Percentiles rank a stretch among this genome's conserved stretches.
phyloP scores from a whole-genome alignment of 2,329 filamentous ascomycete genomes.

The Fusarium pseudonygamai region DNA sequence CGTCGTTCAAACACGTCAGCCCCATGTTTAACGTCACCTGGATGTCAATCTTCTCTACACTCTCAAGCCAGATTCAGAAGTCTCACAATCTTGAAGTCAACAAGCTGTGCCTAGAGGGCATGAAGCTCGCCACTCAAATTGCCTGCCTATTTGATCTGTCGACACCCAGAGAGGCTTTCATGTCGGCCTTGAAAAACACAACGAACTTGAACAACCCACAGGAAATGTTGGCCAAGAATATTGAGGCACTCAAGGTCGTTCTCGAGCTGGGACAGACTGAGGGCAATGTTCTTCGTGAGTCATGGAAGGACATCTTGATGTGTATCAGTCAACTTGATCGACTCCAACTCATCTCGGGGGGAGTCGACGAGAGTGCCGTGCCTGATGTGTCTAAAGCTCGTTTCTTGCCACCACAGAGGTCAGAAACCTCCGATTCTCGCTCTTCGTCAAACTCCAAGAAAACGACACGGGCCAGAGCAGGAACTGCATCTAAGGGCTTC shows the following conservation, averaged over 20 bases:
- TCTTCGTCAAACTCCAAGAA: constrained; percentile 72
- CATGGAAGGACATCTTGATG: constrained; percentile 95
- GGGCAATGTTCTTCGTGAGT: constrained; percentile 86
- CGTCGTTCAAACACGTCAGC: constrained; percentile 92
- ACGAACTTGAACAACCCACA: constrained; percentile 96
- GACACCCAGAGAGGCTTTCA: constrained; percentile 94
- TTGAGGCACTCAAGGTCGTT: constrained; percentile 91
- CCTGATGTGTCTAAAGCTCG: constrained; percentile 90
- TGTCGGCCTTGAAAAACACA: constrained; percentile 89
- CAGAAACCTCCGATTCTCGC: constrained; percentile 65
- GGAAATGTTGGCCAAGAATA: constrained; percentile 95
- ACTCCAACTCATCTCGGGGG: constrained; percentile 92
- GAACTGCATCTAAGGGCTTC: constrained; percentile 70
- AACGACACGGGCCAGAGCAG: constrained; percentile 59
- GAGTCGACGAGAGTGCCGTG: constrained; percentile 90
- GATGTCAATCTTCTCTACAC: constrained; percentile 98
- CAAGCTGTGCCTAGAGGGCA: constrained; percentile 91
- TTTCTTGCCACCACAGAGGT: constrained; percentile 69
- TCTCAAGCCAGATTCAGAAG: constrained; percentile 93
- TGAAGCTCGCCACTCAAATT: constrained; percentile 92
- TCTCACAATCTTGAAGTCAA: constrained; percentile 93
- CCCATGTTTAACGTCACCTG: constrained; percentile 99
- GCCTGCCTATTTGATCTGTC: constrained; percentile 93
- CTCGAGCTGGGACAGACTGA: constrained; percentile 93
- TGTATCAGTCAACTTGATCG: constrained; percentile 96